Percentiles rank a stretch among this genome's conserved stretches.
Conservation (phyloP, 805 yeast species). For the Saccharomycopsis oosterbeekiorum region DNA sequence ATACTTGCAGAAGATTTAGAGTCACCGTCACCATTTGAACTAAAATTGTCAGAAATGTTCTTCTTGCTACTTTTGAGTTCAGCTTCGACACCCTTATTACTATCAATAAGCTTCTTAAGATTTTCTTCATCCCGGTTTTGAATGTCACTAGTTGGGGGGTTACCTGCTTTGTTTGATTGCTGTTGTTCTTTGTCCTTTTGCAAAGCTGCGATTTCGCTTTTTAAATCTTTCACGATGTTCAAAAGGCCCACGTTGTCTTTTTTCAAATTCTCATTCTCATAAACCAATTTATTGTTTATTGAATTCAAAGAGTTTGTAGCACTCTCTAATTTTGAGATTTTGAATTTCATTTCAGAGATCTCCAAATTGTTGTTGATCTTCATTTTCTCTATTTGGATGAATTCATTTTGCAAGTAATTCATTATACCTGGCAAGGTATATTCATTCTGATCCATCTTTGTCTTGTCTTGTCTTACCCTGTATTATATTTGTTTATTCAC, state of each 20-base stretch:
- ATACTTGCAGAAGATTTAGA: neutral
- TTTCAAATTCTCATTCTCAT: slow-evolving; percentile 8
- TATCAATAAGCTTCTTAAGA: neutral
- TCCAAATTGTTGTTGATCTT: slow-evolving; percentile 53
- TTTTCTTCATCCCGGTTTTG: neutral
- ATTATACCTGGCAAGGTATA: slow-evolving; percentile 39
- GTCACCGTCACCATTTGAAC: neutral
- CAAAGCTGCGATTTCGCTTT: slow-evolving; percentile 2
- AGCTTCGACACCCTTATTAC: neutral
- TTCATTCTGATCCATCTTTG: slow-evolving; percentile 15
- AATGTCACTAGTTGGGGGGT: neutral
- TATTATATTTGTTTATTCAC: neutral
- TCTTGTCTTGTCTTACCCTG: neutral
- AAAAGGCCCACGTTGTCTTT: slow-evolving; percentile 12
- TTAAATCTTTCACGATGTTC: slow-evolving; percentile 6
- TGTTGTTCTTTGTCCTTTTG: neutral
- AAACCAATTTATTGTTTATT: slow-evolving; percentile 13
- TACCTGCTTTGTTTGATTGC: neutral
- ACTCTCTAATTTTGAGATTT: slow-evolving; percentile 42
- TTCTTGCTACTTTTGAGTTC: neutral
- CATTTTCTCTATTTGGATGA: slow-evolving; percentile 51
- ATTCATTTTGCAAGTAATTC: slow-evolving; percentile 53
- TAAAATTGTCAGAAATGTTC: neutral
- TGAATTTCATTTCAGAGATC: slow-evolving; percentile 47
- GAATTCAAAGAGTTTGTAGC: slow-evolving; percentile 34